phyloP scores from a whole-genome alignment of 108 stramenopile species.

The Cyclotella sp. region DNA sequence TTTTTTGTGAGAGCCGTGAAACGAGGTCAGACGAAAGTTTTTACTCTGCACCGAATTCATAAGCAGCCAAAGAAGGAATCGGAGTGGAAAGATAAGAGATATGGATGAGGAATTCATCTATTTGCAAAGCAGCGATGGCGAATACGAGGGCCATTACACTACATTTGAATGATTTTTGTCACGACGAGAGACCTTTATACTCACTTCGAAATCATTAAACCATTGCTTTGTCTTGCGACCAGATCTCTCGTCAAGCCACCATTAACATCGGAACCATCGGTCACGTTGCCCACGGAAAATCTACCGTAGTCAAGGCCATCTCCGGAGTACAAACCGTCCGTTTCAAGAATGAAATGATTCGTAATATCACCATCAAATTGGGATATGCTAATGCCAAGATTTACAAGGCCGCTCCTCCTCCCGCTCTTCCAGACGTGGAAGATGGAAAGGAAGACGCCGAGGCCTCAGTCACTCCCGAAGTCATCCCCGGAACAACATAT shows the following conservation, averaged over 20 bases:
- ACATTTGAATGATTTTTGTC: neutral
- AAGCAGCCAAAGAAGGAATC: too few species aligned
- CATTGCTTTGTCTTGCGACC: slow-evolving; percentile 1
- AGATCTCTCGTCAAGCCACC: slow-evolving; percentile 99
- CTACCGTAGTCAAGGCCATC: slow-evolving; percentile 98
- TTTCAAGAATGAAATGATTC: slow-evolving; percentile 99
- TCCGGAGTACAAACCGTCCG: slow-evolving; percentile 99
- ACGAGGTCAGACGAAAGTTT: too few species aligned
- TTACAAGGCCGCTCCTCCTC: slow-evolving; percentile 87
- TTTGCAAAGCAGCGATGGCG: too few species aligned
- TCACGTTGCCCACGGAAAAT: slow-evolving; percentile 99
- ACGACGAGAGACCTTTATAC: neutral
- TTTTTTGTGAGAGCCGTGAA: too few species aligned
- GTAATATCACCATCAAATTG: slow-evolving; percentile 99
- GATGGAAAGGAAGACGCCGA: slow-evolving; percentile 57
- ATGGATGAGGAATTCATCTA: too few species aligned
- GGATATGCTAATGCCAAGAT: slow-evolving; percentile 99
- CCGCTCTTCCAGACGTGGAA: slow-evolving; percentile 50
- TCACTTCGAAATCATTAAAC: neutral
- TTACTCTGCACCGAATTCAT: too few species aligned
- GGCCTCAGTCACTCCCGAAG: slow-evolving; percentile 8
- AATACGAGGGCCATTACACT: neutral
- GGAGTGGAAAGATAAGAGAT: too few species aligned
- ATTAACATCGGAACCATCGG: slow-evolving; percentile 99
- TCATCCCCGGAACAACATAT: slow-evolving; percentile 66